These are phyloP conservation scores for Penicillium sp. DNA, from an alignment of 2,329 filamentous ascomycete species.

Conservation along the genomic window DNA sequence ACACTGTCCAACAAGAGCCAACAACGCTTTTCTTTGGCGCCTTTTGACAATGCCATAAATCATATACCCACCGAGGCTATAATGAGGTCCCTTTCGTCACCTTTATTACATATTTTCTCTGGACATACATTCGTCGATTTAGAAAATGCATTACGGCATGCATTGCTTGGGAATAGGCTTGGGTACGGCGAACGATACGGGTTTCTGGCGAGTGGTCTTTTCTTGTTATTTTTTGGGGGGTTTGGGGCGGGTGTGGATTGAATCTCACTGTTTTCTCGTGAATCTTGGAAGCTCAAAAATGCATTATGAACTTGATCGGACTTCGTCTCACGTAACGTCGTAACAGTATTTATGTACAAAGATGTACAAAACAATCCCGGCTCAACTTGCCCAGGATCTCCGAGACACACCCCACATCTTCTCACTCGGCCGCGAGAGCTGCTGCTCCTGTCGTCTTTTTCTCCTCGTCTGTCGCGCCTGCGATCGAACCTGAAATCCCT, in stretches of 20 bases:
- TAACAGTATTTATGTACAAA: background rate
- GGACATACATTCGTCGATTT: slow-evolving; percentile 34
- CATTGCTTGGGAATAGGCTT: slow-evolving; percentile 30
- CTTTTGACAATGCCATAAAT: background rate
- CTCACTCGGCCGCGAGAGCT: background rate
- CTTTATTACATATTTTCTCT: slow-evolving; percentile 26
- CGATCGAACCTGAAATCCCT: slow-evolving; percentile 52
- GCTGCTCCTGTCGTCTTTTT: slow-evolving; percentile 24
- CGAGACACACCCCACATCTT: background rate
- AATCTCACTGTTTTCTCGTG: slow-evolving; percentile 16
- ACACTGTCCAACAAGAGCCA: background rate
- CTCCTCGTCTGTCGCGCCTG: slow-evolving; percentile 63
- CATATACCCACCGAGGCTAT: slow-evolving; percentile 10
- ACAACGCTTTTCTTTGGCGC: background rate
- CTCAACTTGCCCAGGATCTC: background rate
- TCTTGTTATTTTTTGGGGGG: slow-evolving; percentile 15
- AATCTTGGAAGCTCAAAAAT: slow-evolving; percentile 17
- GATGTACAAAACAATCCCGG: background rate
- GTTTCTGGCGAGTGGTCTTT: slow-evolving; percentile 21
- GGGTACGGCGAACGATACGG: slow-evolving; percentile 32
- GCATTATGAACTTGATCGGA: slow-evolving; percentile 8
- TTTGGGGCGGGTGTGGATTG: slow-evolving; percentile 9
- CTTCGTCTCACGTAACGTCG: background rate
- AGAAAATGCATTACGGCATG: slow-evolving; percentile 38
- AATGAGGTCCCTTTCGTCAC: slow-evolving; percentile 12